phyloP scores from a whole-genome alignment of 768 basidiomycete species.

The Lyophyllum shimeji region DNA sequence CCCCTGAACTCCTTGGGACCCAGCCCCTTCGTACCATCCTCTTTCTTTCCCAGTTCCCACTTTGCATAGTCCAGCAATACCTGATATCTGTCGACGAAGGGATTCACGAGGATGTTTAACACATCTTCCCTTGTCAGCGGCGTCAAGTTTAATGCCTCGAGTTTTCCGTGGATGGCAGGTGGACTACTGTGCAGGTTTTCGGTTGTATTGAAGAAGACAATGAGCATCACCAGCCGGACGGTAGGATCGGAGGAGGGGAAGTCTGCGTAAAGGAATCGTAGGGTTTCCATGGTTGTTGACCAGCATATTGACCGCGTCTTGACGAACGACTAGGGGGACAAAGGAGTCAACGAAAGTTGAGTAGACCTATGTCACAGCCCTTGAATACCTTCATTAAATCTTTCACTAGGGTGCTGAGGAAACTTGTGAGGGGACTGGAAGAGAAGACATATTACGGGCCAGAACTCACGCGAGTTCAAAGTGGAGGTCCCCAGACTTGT shows the following conservation, averaged over 20 bases:
- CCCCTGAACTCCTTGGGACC: slow-evolving; percentile 37
- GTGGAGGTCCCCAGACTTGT: slow-evolving; percentile 62
- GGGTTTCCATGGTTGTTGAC: slow-evolving; percentile 43
- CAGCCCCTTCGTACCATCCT: slow-evolving; percentile 41
- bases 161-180: slow-evolving; percentile 41
- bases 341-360: slow-evolving; percentile 11
- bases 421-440: not conserved
- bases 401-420: slow-evolving; percentile 49
- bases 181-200: slow-evolving; percentile 32
- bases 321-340: slow-evolving; percentile 55
- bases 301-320: slow-evolving; percentile 66
- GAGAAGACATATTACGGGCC: not conserved
- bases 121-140: slow-evolving; percentile 62
- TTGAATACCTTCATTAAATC: slow-evolving; percentile 63
- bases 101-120: slow-evolving; percentile 61
- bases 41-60: slow-evolving; percentile 31
- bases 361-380: not conserved
- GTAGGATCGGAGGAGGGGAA: slow-evolving; percentile 61
- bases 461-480: slow-evolving; percentile 62
- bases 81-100: slow-evolving; percentile 63
- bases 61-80: slow-evolving; percentile 51
- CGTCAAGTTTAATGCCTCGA: slow-evolving; percentile 54
- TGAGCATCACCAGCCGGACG: slow-evolving; percentile 73
- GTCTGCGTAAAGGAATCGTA: slow-evolving; percentile 64
- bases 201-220: slow-evolving; percentile 56